Evolutionary conservation across 139 green algal species (phyloP), one percentile per base, ranked within the genome.

Genomic region (Chlamydomonas sphaeroides): DNA sequence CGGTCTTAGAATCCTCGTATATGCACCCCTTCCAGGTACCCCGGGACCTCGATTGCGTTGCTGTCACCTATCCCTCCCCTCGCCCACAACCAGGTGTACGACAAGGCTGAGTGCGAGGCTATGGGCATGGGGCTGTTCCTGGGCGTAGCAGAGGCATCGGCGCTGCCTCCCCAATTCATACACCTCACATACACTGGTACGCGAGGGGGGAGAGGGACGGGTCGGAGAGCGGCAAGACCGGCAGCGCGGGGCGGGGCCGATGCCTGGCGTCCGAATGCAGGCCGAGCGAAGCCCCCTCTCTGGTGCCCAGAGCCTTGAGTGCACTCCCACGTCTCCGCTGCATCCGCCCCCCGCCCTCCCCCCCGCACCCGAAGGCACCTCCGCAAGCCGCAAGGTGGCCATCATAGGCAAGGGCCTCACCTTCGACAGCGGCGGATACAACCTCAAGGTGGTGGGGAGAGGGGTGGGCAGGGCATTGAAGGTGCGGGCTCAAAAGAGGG

Each of bases 111-210:
- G 21, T 99, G 97, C 86, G 93, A 97, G 88, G 84, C 89, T 26
- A 86, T 99, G 84, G 90, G 90, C 78, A 99, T 99, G 97, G 97
- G 97, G 18, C 88, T 84, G 48, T 99, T 94, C 90, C 93, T 99
- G 72, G 97, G 93, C 3, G 97, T 99, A n/a, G 88, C 97, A 0
- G 94, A 94, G 71, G 95, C 92, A 4, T 94, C 88, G 1, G 88
- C 88, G 0, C 86, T 95, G 79, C 95, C 95, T 1, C 94, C 94
- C 35, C 95, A 98, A 82, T 98, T 99, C 93, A 99, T 99, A 84
- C 97, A 99, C 88, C 90, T 99, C 18, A 97, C 89, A 5, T 99
- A 99, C 91, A 97, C 84, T 53, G 45, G 45, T 10, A 53, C 14
- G 45, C 45, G 45, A 53, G 11, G 45, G 45, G 45, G 10, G 45